Conservation (phyloP, 2,329 filamentous ascomycete species). For the Furcasterigmium sp. region DNA sequence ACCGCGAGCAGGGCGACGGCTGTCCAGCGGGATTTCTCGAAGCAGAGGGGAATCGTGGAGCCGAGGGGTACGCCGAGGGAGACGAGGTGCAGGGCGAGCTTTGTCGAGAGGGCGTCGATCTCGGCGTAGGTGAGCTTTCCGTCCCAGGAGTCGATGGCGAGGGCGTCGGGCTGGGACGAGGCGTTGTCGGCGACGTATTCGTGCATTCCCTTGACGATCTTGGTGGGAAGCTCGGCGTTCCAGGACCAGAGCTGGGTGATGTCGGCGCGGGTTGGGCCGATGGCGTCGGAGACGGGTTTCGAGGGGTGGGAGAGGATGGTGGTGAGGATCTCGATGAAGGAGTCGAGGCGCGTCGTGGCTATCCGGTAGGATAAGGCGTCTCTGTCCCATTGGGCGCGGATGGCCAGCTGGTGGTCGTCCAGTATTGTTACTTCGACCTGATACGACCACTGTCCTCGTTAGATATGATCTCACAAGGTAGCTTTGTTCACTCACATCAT, state of each 20-base stretch:
- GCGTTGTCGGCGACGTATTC: constrained; percentile 37
- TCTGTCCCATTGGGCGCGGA: constrained; percentile 14
- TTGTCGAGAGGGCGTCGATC: constrained; percentile 34
- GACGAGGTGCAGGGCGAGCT: constrained; percentile 32
- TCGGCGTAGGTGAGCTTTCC: constrained; percentile 40
- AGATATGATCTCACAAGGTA: neutral
- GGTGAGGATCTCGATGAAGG: constrained; percentile 14
- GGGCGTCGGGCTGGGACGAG: constrained; percentile 25
- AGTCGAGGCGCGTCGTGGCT: constrained; percentile 12
- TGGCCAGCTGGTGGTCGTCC: constrained; percentile 6
- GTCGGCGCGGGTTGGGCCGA: constrained; percentile 24
- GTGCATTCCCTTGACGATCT: constrained; percentile 38
- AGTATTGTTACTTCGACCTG: constrained; percentile 12
- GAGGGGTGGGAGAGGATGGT: constrained; percentile 11
- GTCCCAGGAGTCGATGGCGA: constrained; percentile 46
- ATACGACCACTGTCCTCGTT: constrained; percentile 14
- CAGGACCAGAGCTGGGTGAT: constrained; percentile 40
- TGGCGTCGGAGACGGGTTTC: constrained; percentile 7
- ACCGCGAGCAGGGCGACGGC: constrained; percentile 37
- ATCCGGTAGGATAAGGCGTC: constrained; percentile 10
- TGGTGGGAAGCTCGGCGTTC: constrained; percentile 35
- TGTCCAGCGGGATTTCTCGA: constrained; percentile 44
- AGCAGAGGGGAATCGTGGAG: constrained; percentile 42
- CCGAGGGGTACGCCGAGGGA: constrained; percentile 29
- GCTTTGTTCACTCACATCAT: neutral